Evolutionary conservation across 2,329 filamentous ascomycete species (phyloP), one percentile per base, ranked within the genome.

Genomic region (Cladophialophora exuberans): DNA sequence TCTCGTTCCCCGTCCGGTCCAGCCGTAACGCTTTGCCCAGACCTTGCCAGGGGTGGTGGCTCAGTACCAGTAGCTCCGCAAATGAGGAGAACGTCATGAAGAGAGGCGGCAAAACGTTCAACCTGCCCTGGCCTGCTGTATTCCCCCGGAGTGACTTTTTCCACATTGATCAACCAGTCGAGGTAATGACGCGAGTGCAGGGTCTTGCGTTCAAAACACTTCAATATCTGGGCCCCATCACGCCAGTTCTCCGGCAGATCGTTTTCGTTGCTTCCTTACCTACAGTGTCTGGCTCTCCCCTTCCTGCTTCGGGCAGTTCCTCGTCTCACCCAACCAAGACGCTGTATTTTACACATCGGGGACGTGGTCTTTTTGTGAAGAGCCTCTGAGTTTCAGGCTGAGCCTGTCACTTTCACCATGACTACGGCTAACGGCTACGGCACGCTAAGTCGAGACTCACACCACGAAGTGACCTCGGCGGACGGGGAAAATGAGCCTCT

Each of bases 381-480:
- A n/a, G n/a, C n/a, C n/a, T n/a, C n/a, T n/a, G n/a, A n/a, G n/a
- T n/a, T n/a, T n/a, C n/a, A n/a, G n/a, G n/a, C n/a, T n/a, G 52
- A 49, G 43, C 23, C 38, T 35, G 20, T 23, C n/a, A n/a, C 13
- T 36, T 22, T 30, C 15, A 53, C 6, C 2, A 60, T 60, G 57
- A 23, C 57, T 25, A 20, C 57, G 17, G 41, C 42, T 20, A 47
- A 50, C 18, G 55, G 51, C 20, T 61, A 61, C 33, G 55, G 58
- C 7, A 58, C 58, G 9, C 30, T 54, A 13, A 33, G 30, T 23
- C 18, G 44, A n/a, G 41, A 41, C 15, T 38, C 51, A 22, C 18
- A 20, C 38, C 33, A 20, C 35, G 50, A 51, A n/a, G n/a, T n/a
- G n/a, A n/a, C n/a, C n/a, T n/a, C 35, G n/a, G 33, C 54, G 18